phyloP scores from a whole-genome alignment of 345 rosid species.

The Ailanthus altissimus region DNA sequence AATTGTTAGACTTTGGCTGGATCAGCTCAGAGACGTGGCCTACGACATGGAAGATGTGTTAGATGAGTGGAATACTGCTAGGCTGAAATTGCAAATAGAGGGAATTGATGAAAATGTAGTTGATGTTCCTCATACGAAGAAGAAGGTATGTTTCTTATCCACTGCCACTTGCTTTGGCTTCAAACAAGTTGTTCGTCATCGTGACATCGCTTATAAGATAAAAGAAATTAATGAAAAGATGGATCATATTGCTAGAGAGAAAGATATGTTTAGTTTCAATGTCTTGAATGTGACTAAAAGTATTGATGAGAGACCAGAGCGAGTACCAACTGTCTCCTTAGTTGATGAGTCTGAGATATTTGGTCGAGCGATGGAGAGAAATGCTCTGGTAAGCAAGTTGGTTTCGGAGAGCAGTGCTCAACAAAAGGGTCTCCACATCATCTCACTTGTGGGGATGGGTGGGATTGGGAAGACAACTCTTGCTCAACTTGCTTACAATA shows the following conservation, averaged over 20 bases:
- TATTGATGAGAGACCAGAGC: background rate
- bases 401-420: background rate
- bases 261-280: background rate
- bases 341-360: background rate
- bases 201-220: conserved; percentile 6
- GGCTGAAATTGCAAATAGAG: conserved; percentile 1
- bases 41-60: conserved; percentile 15
- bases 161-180: background rate
- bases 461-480: conserved; percentile 14
- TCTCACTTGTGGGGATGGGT: conserved; percentile 11
- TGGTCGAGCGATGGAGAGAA: background rate
- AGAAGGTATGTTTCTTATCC: background rate
- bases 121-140: background rate
- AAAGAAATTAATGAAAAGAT: background rate
- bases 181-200: background rate
- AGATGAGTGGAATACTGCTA: conserved; percentile 21
- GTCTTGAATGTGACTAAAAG: background rate
- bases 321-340: background rate
- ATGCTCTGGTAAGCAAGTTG: background rate
- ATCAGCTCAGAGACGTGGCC: conserved; percentile 1
- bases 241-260: background rate
- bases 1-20: conserved; percentile 2
- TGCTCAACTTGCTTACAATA: background rate
- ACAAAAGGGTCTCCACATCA: background rate
- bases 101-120: background rate